Evolutionary conservation across 331 rosid species (phyloP).

Genomic region (Quercus tomentella): DNA sequence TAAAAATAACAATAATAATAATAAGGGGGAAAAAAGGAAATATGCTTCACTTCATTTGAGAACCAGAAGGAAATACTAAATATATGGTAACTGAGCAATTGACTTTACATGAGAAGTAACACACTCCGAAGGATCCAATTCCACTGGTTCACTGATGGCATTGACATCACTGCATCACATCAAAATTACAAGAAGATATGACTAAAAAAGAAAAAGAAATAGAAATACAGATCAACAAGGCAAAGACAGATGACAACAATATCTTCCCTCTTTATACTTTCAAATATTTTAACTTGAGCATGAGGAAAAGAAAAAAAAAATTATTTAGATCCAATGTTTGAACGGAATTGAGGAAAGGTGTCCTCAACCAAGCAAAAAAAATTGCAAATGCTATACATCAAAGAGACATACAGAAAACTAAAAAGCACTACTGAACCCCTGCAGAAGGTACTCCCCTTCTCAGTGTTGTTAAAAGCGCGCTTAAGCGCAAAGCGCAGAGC

Average conservation of each 20-base stretch:
- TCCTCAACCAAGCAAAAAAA: background rate
- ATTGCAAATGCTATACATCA: background rate
- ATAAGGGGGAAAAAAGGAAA: background rate
- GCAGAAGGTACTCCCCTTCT: background rate
- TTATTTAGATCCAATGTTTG: background rate
- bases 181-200: slow-evolving; percentile 18
- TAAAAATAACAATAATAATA: background rate
- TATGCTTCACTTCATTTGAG: slow-evolving; percentile 21
- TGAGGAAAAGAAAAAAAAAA: background rate
- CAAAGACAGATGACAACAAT: background rate
- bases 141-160: slow-evolving; percentile 45
- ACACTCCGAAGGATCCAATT: slow-evolving; percentile 44
- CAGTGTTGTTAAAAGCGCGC: too few relatives aligned
- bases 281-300: background rate
- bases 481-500: too few relatives aligned
- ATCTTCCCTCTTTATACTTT: background rate
- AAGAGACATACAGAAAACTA: background rate
- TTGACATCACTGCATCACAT: slow-evolving; percentile 49
- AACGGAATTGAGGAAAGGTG: background rate
- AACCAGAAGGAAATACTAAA: slow-evolving; percentile 21
- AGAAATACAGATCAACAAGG: background rate
- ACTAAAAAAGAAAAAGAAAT: slow-evolving; percentile 4
- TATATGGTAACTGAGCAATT: background rate
- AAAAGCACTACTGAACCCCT: background rate
- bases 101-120: slow-evolving; percentile 43